Evolutionary conservation across 2,329 filamentous ascomycete genomes (phyloP).

Genomic region (Penicillium crustosum): DNA sequence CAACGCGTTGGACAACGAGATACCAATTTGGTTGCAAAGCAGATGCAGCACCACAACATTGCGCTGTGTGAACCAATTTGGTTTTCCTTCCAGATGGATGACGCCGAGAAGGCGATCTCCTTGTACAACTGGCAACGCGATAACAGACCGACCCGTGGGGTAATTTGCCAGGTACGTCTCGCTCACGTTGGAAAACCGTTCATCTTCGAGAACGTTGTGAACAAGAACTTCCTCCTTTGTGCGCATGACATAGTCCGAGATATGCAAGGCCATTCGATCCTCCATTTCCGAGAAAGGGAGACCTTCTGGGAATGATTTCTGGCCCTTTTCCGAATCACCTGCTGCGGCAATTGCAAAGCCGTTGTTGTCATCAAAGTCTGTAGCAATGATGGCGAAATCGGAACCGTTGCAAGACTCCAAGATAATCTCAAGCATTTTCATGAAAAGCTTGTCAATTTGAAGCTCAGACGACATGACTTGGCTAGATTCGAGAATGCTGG

Average conservation of each 20-base stretch:
- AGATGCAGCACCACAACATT: slow-evolving; percentile 54
- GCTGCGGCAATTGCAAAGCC: slow-evolving; percentile 63
- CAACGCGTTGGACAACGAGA: slow-evolving; percentile 64
- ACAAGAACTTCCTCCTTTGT: slow-evolving; percentile 65
- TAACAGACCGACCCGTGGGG: slow-evolving; percentile 60
- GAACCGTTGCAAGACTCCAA: slow-evolving; percentile 62
- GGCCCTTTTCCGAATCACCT: slow-evolving; percentile 57
- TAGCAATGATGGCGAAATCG: slow-evolving; percentile 60
- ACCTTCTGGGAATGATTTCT: slow-evolving; percentile 54
- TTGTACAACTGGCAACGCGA: slow-evolving; percentile 63
- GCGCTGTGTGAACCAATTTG: slow-evolving; percentile 64
- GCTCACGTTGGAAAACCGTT: slow-evolving; percentile 62
- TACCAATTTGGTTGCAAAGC: slow-evolving; percentile 64
- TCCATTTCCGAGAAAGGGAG: slow-evolving; percentile 58
- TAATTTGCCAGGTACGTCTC: slow-evolving; percentile 56
- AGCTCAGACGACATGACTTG: slow-evolving; percentile 66
- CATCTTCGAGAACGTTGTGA: slow-evolving; percentile 63
- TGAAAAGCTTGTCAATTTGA: slow-evolving; percentile 61
- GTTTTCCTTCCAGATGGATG: slow-evolving; percentile 62
- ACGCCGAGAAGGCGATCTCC: slow-evolving; percentile 59
- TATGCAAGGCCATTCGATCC: slow-evolving; percentile 60
- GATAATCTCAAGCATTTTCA: slow-evolving; percentile 65
- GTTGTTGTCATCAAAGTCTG: slow-evolving; percentile 57
- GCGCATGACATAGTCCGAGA: slow-evolving; percentile 62
- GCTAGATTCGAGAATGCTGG: slow-evolving; percentile 63